Evolutionary conservation across 2,329 filamentous ascomycete genomes (phyloP), one percentile per base, ranked within the genome.

Genomic region (Trichoderma sp.): DNA sequence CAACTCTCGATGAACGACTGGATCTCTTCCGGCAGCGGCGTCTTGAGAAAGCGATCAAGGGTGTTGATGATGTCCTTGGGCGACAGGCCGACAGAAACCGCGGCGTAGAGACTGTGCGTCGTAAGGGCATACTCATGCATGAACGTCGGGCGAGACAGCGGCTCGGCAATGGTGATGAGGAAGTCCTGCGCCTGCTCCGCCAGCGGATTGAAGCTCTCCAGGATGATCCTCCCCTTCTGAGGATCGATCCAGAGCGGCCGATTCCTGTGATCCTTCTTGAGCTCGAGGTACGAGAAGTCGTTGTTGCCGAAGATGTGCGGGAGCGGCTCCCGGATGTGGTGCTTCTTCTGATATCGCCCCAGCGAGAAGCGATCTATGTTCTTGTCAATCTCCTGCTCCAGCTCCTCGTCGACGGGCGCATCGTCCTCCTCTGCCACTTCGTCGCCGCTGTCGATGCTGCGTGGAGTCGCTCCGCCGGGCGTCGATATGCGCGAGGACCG

Each of bases 211-310:
- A 97, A 98, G 71, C 93, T 96, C 81, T 99, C 94, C 50, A 98
- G 83, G 34, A 96, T 95, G 74, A 98, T 95, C 68, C 90, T 88
- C 43, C 91, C 93, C 74, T 90, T 91, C 54, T 89, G 82, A 2
- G 93, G 91, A 75, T 97, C 93, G 71, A 99, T 95, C 92, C 93
- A 98, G 66, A 98, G 83, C 17, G 95, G 95, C 17, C 95, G 89
- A 73, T 93, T 92, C 68, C 89, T 87, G 79, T 96, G 93, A 76
- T 98, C 94, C 3, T 90, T 87, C 78, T 97, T 98, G 69, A 97
- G 81, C 44, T 86, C 82, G 44, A 97, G 83, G 69, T 90, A 90
- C 56, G 91, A 93, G 76, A 95, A 95, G 77, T 99, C 93, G 76
- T 80, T 72, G 72, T 80, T 72, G 72, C 79, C 73, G 75, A 82